Conservation (phyloP, 805 yeast genomes). For the Myxozyma lipomycoides region DNA sequence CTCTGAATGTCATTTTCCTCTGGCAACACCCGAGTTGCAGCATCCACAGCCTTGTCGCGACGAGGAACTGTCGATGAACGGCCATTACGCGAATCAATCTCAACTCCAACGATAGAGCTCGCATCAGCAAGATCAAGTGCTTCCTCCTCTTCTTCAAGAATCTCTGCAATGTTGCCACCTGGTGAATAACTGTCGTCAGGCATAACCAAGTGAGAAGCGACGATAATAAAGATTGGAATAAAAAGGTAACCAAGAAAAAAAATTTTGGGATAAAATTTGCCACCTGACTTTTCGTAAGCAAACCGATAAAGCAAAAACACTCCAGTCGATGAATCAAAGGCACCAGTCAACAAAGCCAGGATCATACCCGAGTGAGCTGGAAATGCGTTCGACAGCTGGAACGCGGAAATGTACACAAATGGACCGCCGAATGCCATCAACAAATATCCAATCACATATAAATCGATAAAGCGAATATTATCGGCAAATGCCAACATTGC, state of each 20-base stretch:
- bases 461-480: slow-evolving; percentile 46
- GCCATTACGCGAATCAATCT: slow-evolving; percentile 27
- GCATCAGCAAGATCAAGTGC: slow-evolving; percentile 53
- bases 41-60: slow-evolving; percentile 3
- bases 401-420: slow-evolving; percentile 82
- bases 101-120: slow-evolving; percentile 39
- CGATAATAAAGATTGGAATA: slow-evolving; percentile 72
- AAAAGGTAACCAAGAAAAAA: slow-evolving; percentile 66
- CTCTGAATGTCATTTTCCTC: slow-evolving; percentile 4
- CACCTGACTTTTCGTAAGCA: slow-evolving; percentile 46
- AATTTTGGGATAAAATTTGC: slow-evolving; percentile 44
- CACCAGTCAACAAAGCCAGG: slow-evolving; percentile 83
- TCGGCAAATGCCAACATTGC: slow-evolving; percentile 43
- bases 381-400: slow-evolving; percentile 84
- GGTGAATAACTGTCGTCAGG: slow-evolving; percentile 74
- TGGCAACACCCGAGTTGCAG: neutral
- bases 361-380: slow-evolving; percentile 78
- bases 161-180: slow-evolving; percentile 50
- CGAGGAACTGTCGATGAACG: slow-evolving; percentile 4
- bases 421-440: slow-evolving; percentile 88
- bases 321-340: slow-evolving; percentile 90
- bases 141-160: slow-evolving; percentile 59
- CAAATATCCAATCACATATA: slow-evolving; percentile 70
- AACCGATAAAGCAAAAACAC: slow-evolving; percentile 72
- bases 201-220: slow-evolving; percentile 76